Evolutionary conservation across 1,139 yeast genomes (phyloP).

Genomic region (Debaryomycetaceae sp.): DNA sequence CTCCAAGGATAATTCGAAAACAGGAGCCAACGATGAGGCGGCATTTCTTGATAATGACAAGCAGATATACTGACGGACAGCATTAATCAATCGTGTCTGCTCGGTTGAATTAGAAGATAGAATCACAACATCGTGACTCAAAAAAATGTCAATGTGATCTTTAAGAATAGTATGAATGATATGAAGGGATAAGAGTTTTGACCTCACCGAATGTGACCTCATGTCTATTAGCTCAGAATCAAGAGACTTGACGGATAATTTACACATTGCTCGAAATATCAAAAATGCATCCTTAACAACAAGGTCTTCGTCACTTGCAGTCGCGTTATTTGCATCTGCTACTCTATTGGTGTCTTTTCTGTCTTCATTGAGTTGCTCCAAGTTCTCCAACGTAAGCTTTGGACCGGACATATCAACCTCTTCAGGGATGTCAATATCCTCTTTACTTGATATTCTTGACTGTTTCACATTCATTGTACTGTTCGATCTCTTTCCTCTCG

Average conservation of each 20-base stretch:
- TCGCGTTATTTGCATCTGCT: slow-evolving; percentile 45
- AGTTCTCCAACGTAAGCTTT: slow-evolving; percentile 54
- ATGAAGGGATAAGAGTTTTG: slow-evolving; percentile 84
- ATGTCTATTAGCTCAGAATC: slow-evolving; percentile 76
- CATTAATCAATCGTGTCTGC: slow-evolving; percentile 62
- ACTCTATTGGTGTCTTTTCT: slow-evolving; percentile 47
- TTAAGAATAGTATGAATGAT: slow-evolving; percentile 81
- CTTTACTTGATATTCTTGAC: slow-evolving; percentile 15
- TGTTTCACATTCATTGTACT: slow-evolving; percentile 21
- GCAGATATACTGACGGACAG: slow-evolving; percentile 82
- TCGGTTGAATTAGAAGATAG: slow-evolving; percentile 56
- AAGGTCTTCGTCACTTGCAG: slow-evolving; percentile 55
- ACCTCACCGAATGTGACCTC: slow-evolving; percentile 88
- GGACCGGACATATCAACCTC: slow-evolving; percentile 15
- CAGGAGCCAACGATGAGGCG: slow-evolving; percentile 87
- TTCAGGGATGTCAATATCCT: slow-evolving; percentile 15
- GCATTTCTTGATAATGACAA: slow-evolving; percentile 86
- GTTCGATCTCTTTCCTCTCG: slow-evolving; percentile 13
- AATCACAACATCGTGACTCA: slow-evolving; percentile 61
- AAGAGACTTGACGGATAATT: slow-evolving; percentile 73
- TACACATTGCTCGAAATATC: slow-evolving; percentile 91
- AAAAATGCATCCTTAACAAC: slow-evolving; percentile 88
- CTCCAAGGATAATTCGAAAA: slow-evolving; percentile 87
- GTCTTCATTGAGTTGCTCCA: slow-evolving; percentile 55
- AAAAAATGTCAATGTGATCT: slow-evolving; percentile 80